Percentiles rank a stretch among this genome's conserved stretches.
phyloP scores from a whole-genome alignment of 768 basidiomycete genomes.

The Pleurotus pulmonarius region DNA sequence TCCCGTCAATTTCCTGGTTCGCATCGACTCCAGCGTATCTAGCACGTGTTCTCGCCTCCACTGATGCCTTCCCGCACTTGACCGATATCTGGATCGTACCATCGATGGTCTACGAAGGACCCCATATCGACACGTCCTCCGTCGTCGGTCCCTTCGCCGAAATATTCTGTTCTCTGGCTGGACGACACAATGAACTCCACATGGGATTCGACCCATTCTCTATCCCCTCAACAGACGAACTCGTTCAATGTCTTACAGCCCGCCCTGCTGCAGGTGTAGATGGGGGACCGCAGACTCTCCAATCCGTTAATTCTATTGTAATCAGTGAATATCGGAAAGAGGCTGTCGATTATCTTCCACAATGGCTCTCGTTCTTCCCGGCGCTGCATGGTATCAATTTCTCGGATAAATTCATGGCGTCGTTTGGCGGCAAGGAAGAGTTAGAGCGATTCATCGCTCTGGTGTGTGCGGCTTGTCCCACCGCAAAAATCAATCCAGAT shows the following conservation, averaged over 20 bases:
- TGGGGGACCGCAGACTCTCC: background rate
- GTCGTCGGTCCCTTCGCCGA: background rate
- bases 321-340: constrained; percentile 6
- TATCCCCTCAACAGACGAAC: constrained; percentile 1
- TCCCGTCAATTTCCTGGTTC: background rate
- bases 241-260: constrained; percentile 2
- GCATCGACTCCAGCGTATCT: constrained; percentile 3
- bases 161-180: background rate
- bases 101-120: background rate
- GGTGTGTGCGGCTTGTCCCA: background rate
- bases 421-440: background rate
- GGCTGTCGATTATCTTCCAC: constrained; percentile 2
- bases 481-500: constrained; percentile 3
- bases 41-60: background rate
- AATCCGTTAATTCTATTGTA: background rate
- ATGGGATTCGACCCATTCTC: constrained; percentile 1
- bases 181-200: background rate
- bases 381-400: constrained; percentile 5
- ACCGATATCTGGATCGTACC: constrained; percentile 2
- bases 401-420: constrained; percentile 3
- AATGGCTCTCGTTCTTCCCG: constrained; percentile 5
- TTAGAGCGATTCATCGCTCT: constrained; percentile 1
- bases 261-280: background rate
- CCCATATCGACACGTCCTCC: constrained; percentile 2
- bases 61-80: background rate